These are phyloP conservation scores for Gentiana macrophylla DNA, from an alignment of 257 asterid species.

Conservation along the genomic window DNA sequence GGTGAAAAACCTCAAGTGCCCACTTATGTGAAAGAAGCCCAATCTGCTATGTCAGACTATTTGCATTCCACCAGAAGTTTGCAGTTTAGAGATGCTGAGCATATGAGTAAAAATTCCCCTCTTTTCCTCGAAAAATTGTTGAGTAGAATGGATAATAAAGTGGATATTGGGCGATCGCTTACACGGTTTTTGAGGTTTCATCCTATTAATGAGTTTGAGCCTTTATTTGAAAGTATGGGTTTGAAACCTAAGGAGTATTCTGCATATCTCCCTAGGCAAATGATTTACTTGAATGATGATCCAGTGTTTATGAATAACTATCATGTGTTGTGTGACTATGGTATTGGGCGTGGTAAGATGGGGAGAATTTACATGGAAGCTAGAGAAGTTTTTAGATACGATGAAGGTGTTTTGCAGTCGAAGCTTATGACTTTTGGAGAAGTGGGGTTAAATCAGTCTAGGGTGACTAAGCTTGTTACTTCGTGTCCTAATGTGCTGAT, in stretches of 20 bases:
- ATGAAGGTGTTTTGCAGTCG: slow-evolving; percentile 27
- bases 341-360: slow-evolving; percentile 39
- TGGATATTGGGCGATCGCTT: slow-evolving; percentile 28
- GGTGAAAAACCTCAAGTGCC: slow-evolving; percentile 11
- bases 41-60: slow-evolving; percentile 56
- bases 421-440: slow-evolving; percentile 36
- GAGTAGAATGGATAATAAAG: slow-evolving; percentile 24
- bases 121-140: slow-evolving; percentile 38
- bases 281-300: slow-evolving; percentile 64
- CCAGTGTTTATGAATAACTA: slow-evolving; percentile 46
- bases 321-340: slow-evolving; percentile 52
- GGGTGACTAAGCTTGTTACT: slow-evolving; percentile 38
- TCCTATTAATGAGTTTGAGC: slow-evolving; percentile 88
- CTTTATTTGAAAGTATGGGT: slow-evolving; percentile 77
- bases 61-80: slow-evolving; percentile 67
- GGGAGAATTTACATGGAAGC: slow-evolving; percentile 52
- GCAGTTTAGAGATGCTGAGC: slow-evolving; percentile 58
- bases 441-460: slow-evolving; percentile 40
- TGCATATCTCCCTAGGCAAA: slow-evolving; percentile 36
- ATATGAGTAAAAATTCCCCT: slow-evolving; percentile 65
- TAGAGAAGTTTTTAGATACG: slow-evolving; percentile 40
- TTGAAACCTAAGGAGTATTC: slow-evolving; percentile 38
- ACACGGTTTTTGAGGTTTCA: slow-evolving; percentile 61
- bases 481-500: slow-evolving; percentile 47
- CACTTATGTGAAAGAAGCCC: slow-evolving; percentile 36